Evolutionary conservation across 495 filamentous ascomycete genomes (phyloP).

Genomic region (Xylaria grammica): DNA sequence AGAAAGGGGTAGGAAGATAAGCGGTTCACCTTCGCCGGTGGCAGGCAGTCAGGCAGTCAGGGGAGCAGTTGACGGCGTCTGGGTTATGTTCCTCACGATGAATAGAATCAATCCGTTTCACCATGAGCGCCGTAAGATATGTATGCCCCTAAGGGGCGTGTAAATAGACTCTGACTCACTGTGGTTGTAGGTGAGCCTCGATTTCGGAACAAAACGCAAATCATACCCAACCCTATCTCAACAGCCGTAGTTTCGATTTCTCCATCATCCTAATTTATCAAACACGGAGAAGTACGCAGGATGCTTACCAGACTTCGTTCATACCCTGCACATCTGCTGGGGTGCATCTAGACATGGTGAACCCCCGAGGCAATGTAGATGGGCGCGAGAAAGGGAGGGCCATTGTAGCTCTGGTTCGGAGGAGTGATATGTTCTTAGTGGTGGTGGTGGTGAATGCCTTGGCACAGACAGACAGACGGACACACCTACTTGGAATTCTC

Average conservation of each 20-base stretch:
- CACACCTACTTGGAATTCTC: neutral
- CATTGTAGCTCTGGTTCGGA: neutral
- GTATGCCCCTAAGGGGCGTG: neutral
- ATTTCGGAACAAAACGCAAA: neutral
- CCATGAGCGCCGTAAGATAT: neutral
- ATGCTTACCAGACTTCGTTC: conserved; percentile 33
- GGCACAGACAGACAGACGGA: too few species aligned
- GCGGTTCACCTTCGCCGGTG: neutral
- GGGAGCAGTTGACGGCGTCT: too few species aligned
- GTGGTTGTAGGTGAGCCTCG: neutral
- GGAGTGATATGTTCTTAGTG: neutral
- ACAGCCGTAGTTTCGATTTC: neutral
- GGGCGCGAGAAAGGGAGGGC: conserved; percentile 33
- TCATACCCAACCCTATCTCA: neutral
- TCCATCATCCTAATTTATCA: neutral
- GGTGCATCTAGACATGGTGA: conserved; percentile 29
- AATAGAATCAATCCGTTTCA: neutral
- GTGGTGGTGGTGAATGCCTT: too few species aligned
- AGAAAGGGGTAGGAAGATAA: too few species aligned
- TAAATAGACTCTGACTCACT: conserved; percentile 26
- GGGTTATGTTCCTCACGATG: too few species aligned
- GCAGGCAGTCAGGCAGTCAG: neutral
- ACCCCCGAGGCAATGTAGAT: conserved; percentile 26
- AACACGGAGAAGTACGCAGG: neutral
- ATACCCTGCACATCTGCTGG: conserved; percentile 32